Evolutionary conservation across 2,329 filamentous ascomycete species (phyloP).

Genomic region (Aureobasidium sp.): DNA sequence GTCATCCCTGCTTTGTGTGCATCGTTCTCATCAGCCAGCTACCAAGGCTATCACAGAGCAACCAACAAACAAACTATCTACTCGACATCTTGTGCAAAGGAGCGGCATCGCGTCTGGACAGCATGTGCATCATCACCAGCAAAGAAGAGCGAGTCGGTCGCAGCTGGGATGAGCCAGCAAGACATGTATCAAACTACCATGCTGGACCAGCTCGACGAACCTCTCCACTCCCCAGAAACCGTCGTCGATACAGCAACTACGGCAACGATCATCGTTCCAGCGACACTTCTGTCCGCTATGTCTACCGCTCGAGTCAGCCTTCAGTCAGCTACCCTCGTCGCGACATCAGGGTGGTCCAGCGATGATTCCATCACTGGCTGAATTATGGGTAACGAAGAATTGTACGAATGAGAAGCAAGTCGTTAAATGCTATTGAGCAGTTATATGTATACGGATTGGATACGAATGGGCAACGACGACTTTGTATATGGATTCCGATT

Average conservation of each 20-base stretch:
- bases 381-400: slow-evolving; percentile 25
- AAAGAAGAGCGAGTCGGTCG: slow-evolving; percentile 20
- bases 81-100: background rate
- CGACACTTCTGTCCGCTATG: slow-evolving; percentile 3
- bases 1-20: background rate
- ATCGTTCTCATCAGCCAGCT: background rate
- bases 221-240: background rate
- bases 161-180: slow-evolving; percentile 22
- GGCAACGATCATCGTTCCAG: slow-evolving; percentile 4
- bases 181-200: slow-evolving; percentile 28
- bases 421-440: background rate
- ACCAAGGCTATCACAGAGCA: background rate
- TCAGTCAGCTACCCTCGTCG: slow-evolving; percentile 19
- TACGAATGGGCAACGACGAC: slow-evolving; percentile 27
- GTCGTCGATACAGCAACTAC: slow-evolving; percentile 5
- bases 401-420: background rate
- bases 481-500: background rate
- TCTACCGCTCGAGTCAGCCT: slow-evolving; percentile 20
- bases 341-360: background rate
- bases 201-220: slow-evolving; percentile 20
- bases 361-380: slow-evolving; percentile 25
- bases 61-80: background rate
- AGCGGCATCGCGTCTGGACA: background rate
- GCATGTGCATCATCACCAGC: slow-evolving; percentile 27
- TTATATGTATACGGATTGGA: background rate